Evolutionary conservation across 2,329 filamentous ascomycete species (phyloP).

Genomic region (Fusarium burgessii): DNA sequence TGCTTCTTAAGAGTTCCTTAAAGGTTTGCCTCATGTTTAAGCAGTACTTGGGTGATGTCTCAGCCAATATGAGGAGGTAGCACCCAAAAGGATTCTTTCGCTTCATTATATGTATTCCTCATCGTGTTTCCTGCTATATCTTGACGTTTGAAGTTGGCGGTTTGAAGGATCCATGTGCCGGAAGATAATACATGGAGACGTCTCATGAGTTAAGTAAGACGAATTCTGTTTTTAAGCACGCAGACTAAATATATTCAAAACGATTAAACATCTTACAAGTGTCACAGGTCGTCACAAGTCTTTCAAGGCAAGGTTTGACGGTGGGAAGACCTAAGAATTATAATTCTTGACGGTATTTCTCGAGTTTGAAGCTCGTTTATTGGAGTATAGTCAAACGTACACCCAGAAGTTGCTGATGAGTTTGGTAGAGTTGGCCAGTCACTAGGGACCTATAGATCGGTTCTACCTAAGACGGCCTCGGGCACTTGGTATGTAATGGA

Average conservation of each 20-base stretch:
- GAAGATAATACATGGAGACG: too few relatives aligned
- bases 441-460: neutral
- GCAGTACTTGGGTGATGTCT: too few relatives aligned
- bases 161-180: too few relatives aligned
- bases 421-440: neutral
- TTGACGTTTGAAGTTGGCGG: too few relatives aligned
- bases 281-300: neutral
- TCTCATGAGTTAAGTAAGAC: too few relatives aligned
- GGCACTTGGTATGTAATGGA: neutral
- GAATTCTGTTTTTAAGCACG: too few relatives aligned
- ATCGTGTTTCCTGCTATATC: too few relatives aligned
- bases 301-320: neutral
- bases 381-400: neutral
- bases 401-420: neutral
- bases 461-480: neutral
- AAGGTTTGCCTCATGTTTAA: too few relatives aligned
- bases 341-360: neutral
- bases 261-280: neutral
- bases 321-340: neutral
- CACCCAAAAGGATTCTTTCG: too few relatives aligned
- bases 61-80: too few relatives aligned
- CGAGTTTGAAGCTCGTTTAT: neutral
- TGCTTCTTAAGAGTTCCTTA: too few relatives aligned
- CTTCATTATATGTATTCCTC: too few relatives aligned
- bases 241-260: neutral